Evolutionary conservation across 2,329 filamentous ascomycete genomes (phyloP).

Genomic region (Ceratocystis albifundus): DNA sequence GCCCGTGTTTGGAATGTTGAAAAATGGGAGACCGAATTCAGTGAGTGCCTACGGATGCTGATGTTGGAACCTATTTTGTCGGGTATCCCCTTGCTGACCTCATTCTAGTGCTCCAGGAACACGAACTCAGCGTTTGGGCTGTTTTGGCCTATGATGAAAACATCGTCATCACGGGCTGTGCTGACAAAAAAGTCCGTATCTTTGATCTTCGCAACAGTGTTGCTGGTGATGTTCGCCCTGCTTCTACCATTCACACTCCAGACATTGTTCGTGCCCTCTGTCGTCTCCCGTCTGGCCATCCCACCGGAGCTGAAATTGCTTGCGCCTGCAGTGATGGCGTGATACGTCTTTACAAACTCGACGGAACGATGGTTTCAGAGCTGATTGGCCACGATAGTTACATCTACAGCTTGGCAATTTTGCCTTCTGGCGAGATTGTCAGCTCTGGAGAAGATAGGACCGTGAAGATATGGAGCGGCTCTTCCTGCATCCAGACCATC

Average conservation of each 20-base stretch:
- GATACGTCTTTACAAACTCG: constrained; percentile 75
- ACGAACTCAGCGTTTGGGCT: constrained; percentile 75
- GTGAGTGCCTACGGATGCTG: constrained; percentile 23
- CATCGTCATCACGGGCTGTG: constrained; percentile 80
- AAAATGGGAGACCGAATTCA: constrained; percentile 66
- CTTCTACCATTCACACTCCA: constrained; percentile 50
- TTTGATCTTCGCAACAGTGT: constrained; percentile 59
- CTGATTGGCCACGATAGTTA: constrained; percentile 87
- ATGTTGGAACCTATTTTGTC: not conserved
- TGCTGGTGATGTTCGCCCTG: constrained; percentile 40
- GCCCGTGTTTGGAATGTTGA: constrained; percentile 77
- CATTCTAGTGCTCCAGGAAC: constrained; percentile 50
- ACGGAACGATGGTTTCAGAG: constrained; percentile 63
- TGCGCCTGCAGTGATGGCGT: constrained; percentile 88
- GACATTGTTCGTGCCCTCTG: constrained; percentile 85
- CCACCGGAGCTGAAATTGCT: constrained; percentile 81
- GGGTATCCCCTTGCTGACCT: not conserved
- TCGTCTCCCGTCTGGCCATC: constrained; percentile 61
- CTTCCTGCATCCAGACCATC: constrained; percentile 82
- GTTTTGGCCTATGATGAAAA: constrained; percentile 71
- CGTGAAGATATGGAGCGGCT: constrained; percentile 73
- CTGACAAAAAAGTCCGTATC: constrained; percentile 78
- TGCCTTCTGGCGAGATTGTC: constrained; percentile 77
- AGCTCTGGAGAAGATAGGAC: constrained; percentile 94
- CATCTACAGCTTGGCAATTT: constrained; percentile 70